Percentiles rank a stretch among this genome's conserved stretches.
phyloP scores from a whole-genome alignment of 352 stramenopile species.

The Pythium volutum region DNA sequence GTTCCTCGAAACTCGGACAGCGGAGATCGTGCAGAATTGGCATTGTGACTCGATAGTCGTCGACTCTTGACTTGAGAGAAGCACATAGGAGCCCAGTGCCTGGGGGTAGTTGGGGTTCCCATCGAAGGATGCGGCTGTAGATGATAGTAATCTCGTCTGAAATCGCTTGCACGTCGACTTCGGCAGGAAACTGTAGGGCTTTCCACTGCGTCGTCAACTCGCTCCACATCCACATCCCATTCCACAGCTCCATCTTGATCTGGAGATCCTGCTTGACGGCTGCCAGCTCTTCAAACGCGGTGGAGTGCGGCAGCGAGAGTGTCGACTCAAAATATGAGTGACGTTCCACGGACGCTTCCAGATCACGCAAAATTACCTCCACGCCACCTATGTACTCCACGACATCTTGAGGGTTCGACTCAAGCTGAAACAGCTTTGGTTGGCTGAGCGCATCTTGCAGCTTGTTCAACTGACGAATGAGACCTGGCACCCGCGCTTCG shows the following conservation, averaged over 20 bases:
- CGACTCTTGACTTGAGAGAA: constrained; percentile 70
- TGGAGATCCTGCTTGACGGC: constrained; percentile 64
- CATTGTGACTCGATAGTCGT: constrained; percentile 82
- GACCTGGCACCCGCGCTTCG: constrained; percentile 44
- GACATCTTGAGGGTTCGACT: constrained; percentile 44
- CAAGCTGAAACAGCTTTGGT: constrained; percentile 41
- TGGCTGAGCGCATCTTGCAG: constrained; percentile 38
- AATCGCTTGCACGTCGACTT: constrained; percentile 69
- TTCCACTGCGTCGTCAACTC: constrained; percentile 43
- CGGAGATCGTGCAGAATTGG: constrained; percentile 63
- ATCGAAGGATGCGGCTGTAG: constrained; percentile 42
- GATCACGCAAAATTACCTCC: constrained; percentile 29
- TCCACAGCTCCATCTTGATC: constrained; percentile 85
- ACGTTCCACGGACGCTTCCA: constrained; percentile 32
- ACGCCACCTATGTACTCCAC: constrained; percentile 46
- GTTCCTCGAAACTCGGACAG: constrained; percentile 59
- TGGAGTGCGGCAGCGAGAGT: constrained; percentile 45
- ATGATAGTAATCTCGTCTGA: constrained; percentile 65
- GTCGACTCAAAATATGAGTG: constrained; percentile 62
- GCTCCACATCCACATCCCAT: constrained; percentile 65
- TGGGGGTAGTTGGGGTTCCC: constrained; percentile 52
- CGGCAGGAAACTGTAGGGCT: constrained; percentile 43
- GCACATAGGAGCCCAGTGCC: constrained; percentile 44
- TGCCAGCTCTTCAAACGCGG: constrained; percentile 81
- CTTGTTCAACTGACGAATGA: constrained; percentile 33